Conservation (phyloP, 1,284 basidiomycete genomes). For the Vanrija sp. region DNA sequence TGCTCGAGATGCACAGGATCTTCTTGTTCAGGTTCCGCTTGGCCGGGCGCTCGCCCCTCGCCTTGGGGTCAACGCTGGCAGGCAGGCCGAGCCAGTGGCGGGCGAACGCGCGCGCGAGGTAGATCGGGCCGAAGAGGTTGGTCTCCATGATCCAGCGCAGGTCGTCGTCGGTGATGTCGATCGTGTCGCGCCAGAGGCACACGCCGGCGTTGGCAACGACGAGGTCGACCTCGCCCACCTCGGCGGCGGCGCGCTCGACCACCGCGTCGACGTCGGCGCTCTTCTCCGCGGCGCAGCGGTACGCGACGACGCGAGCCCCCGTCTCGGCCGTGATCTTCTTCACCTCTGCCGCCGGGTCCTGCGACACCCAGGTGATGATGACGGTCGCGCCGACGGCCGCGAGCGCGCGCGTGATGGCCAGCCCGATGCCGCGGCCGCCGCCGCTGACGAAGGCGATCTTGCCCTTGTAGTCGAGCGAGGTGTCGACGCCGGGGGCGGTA, state of each 20-base stretch:
- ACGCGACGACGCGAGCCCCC: conserved; percentile 18
- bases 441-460: conserved; percentile 36
- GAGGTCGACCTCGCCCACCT: conserved; percentile 8
- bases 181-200: conserved; percentile 25
- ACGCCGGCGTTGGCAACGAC: conserved; percentile 5
- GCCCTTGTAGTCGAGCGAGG: conserved; percentile 25
- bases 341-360: conserved; percentile 20
- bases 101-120: conserved; percentile 39
- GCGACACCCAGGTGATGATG: conserved; percentile 44
- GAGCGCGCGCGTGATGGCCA: conserved; percentile 28
- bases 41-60: neutral
- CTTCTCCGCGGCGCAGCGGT: conserved; percentile 34
- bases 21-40: conserved; percentile 35
- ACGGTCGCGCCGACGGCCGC: conserved; percentile 39
- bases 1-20: conserved; percentile 46
- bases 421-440: conserved; percentile 33
- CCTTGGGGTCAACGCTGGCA: neutral
- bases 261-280: conserved; percentile 25
- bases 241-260: conserved; percentile 17
- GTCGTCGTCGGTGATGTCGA: conserved; percentile 29
- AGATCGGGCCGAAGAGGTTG: conserved; percentile 44
- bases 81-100: conserved; percentile 39
- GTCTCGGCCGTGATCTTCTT: conserved; percentile 12
- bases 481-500: conserved; percentile 9
- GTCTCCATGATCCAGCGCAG: conserved; percentile 34